Evolutionary conservation across 176 grass and related monocot genomes (phyloP), one percentile per base, ranked within the genome.

Genomic region (Lolium perenne): DNA sequence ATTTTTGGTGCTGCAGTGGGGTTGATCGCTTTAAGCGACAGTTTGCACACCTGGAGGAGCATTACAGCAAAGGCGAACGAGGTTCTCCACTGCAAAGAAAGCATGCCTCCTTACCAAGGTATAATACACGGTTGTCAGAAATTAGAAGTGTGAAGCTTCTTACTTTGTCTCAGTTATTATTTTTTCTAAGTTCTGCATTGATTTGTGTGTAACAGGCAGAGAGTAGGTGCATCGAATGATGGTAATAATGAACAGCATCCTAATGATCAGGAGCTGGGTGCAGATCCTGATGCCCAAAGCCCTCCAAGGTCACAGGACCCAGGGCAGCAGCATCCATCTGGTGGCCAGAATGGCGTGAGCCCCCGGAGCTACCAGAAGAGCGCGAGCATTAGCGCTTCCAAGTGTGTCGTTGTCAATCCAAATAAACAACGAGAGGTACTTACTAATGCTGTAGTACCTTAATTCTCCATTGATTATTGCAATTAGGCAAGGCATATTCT

Each of bases 21-120:
- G 92, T 99, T 74, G 97, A 99, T 78, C 93, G 97, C 61, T 99
- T 99, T 79, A 99, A 99, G 76, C 83, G 90, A 22, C 97, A 99
- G 55, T 99, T 99, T 93, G 97, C 97, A 3, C 92, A 99, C 87
- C 97, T 99, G 26, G 97, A 99, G 87, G 97, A 96, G 90, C 90
- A 98, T 84, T 96, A 96, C 78, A 93, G 94, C 76, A 99, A 92
- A 80, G 97, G 97, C 58, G 92, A 96, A 93, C 91, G 92, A 91
- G 93, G 94, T 80, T 94, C 90, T 71, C 97, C 97, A 41, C 89
- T 99, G 59, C 97, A 94, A 70, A 90, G 94, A 82, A 87, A 96
- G 23, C 92, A 99, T 85, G 97, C 97, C 60, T 99, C 97, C 83
- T 81, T 99, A 83, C 97, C 97, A 61, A 99, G 97, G 97, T 96